These are phyloP conservation scores for Waltergamsia citrina DNA, from an alignment of 2,329 filamentous ascomycete species.

Conservation along the genomic window DNA sequence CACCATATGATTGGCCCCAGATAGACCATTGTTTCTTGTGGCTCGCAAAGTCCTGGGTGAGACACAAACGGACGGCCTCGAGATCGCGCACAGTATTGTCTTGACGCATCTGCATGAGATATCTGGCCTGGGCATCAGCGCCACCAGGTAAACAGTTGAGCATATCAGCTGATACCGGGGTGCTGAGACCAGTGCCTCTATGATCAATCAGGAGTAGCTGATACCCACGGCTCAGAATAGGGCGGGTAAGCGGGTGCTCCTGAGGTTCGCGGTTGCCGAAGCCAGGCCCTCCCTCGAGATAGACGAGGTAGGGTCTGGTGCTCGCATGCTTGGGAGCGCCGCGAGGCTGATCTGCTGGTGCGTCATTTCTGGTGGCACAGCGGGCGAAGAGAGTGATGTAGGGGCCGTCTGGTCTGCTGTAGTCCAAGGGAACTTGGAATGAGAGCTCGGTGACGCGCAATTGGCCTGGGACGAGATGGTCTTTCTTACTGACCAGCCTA, in stretches of 20 bases:
- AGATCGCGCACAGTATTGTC: constrained; percentile 86
- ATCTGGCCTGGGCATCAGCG: constrained; percentile 61
- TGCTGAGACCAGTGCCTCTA: constrained; percentile 78
- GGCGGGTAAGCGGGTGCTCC: constrained; percentile 59
- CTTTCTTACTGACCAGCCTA: constrained; percentile 28
- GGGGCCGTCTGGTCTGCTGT: constrained; percentile 49
- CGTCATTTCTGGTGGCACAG: constrained; percentile 58
- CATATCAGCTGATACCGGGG: constrained; percentile 65
- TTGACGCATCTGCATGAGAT: constrained; percentile 77
- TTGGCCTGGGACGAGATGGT: constrained; percentile 47
- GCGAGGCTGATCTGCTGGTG: neutral
- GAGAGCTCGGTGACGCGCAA: constrained; percentile 72
- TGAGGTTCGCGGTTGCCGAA: constrained; percentile 69
- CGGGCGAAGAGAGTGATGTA: constrained; percentile 71
- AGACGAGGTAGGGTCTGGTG: constrained; percentile 53
- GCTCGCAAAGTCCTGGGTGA: constrained; percentile 60
- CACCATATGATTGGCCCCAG: constrained; percentile 87
- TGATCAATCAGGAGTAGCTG: constrained; percentile 85
- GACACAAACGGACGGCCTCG: constrained; percentile 69
- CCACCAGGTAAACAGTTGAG: constrained; percentile 49
- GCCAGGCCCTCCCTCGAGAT: constrained; percentile 80
- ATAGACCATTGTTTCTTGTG: constrained; percentile 74
- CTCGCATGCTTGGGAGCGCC: constrained; percentile 37
- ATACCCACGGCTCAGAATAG: constrained; percentile 70
- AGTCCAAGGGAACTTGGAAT: constrained; percentile 80